A percentile compares a stretch with the other conserved stretches of the same genome.
Conservation (phyloP, 768 basidiomycete species). For the Boletales sp. region DNA sequence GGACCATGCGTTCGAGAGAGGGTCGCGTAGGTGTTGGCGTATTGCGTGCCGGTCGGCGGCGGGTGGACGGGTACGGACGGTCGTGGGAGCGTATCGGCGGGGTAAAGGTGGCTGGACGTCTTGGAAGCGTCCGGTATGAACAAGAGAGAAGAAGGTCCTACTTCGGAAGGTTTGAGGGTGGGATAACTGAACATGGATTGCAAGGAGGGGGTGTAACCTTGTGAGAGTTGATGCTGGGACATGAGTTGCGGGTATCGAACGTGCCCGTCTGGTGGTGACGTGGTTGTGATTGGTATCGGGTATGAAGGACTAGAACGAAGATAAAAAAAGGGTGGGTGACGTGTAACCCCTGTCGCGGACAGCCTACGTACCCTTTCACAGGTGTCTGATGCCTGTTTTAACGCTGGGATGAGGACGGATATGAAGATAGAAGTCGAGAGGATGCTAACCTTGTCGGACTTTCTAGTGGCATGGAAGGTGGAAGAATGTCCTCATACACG, state of each 20-base stretch:
- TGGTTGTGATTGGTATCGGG: slow-evolving; percentile 64
- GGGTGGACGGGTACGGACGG: slow-evolving; percentile 26
- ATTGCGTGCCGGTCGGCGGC: slow-evolving; percentile 8
- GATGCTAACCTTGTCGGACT: slow-evolving; percentile 54
- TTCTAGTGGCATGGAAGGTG: slow-evolving; percentile 57
- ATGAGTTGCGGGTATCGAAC: slow-evolving; percentile 70
- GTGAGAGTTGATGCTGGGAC: slow-evolving; percentile 72
- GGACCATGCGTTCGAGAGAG: slow-evolving; percentile 25
- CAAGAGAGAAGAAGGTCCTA: slow-evolving; percentile 41
- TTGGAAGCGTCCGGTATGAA: slow-evolving; percentile 37
- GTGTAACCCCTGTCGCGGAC: slow-evolving; percentile 1
- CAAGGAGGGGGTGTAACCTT: slow-evolving; percentile 77
- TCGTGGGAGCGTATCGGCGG: slow-evolving; percentile 33
- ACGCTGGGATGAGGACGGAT: slow-evolving; percentile 30
- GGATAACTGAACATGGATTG: slow-evolving; percentile 64
- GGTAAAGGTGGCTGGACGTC: slow-evolving; percentile 27
- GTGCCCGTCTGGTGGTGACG: slow-evolving; percentile 47
- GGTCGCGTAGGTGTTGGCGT: slow-evolving; percentile 23
- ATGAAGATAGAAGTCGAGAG: slow-evolving; percentile 35
- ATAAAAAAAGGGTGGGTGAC: slow-evolving; percentile 17
- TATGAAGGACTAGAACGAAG: slow-evolving; percentile 32
- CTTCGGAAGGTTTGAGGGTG: slow-evolving; percentile 31
- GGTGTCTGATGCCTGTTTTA: slow-evolving; percentile 22
- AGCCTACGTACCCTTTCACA: slow-evolving; percentile 34
- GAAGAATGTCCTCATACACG: slow-evolving; percentile 30